Conservation (phyloP, 306 rosid genomes). For the Prunus davidiana region DNA sequence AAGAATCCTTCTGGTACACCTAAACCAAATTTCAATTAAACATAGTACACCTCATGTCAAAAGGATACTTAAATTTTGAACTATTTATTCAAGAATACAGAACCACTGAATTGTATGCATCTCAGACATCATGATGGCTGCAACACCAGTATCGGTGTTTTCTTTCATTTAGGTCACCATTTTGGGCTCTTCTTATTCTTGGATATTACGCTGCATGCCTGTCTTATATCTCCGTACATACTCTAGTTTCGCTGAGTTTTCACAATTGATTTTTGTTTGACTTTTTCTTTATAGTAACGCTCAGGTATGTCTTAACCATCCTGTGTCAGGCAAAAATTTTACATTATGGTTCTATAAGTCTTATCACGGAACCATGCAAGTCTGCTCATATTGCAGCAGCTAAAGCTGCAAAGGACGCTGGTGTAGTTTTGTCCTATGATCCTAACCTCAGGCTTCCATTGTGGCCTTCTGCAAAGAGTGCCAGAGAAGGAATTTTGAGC, state of each 20-base stretch:
- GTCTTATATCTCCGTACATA: background rate
- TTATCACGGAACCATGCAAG: conserved; percentile 93
- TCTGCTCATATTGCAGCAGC: conserved; percentile 92
- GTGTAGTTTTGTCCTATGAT: conserved; percentile 79
- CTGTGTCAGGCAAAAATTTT: conserved; percentile 78
- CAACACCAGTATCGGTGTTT: background rate
- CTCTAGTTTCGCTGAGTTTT: background rate
- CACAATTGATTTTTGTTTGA: conserved; percentile 5
- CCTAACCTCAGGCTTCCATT: conserved; percentile 96
- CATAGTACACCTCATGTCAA: background rate
- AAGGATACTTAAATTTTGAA: conserved; percentile 9
- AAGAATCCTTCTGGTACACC: background rate
- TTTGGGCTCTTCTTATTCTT: background rate
- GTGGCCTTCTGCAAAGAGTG: conserved; percentile 89
- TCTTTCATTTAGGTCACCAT: background rate
- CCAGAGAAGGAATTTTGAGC: conserved; percentile 90
- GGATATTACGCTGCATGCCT: background rate
- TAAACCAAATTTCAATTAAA: conserved; percentile 2
- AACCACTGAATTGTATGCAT: background rate
- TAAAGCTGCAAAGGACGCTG: conserved; percentile 90
- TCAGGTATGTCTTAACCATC: background rate
- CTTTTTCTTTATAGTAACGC: background rate
- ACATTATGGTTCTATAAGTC: conserved; percentile 94
- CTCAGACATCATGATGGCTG: conserved; percentile 2
- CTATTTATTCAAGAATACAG: background rate